These are phyloP conservation scores for Aureobasidium leucospermi DNA, from an alignment of 2,329 filamentous ascomycete genomes.

Conservation along the genomic window DNA sequence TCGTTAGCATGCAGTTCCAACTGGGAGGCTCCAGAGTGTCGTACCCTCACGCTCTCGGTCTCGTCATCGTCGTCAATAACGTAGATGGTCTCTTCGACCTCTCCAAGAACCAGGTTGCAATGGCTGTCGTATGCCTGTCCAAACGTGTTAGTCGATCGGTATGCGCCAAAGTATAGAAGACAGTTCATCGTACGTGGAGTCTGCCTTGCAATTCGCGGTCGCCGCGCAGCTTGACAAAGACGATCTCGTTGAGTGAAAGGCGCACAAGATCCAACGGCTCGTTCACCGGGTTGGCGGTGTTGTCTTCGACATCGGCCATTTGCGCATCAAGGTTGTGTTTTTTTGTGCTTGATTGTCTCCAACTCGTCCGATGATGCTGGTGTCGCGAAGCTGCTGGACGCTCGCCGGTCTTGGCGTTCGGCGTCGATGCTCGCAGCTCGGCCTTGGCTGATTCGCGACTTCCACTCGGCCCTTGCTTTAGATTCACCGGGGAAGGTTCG, in stretches of 20 bases:
- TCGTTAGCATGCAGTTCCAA: slow-evolving; percentile 3
- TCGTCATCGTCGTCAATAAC: slow-evolving; percentile 81
- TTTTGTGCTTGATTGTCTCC: background rate
- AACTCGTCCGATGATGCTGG: background rate
- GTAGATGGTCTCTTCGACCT: slow-evolving; percentile 97
- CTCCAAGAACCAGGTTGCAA: slow-evolving; percentile 92
- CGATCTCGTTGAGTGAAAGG: slow-evolving; percentile 87
- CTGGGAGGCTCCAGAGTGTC: background rate
- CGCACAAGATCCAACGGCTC: slow-evolving; percentile 95
- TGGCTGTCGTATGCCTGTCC: slow-evolving; percentile 91
- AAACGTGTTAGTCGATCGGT: background rate
- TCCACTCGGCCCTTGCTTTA: background rate
- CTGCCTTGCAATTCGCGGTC: slow-evolving; percentile 93
- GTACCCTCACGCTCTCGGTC: slow-evolving; percentile 58
- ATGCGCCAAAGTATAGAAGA: background rate
- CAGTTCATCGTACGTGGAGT: slow-evolving; percentile 59
- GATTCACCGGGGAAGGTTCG: slow-evolving; percentile 6
- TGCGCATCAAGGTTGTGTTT: slow-evolving; percentile 9
- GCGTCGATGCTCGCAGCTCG: background rate
- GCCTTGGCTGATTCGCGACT: background rate
- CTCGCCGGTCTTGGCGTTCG: background rate
- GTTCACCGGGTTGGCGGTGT: slow-evolving; percentile 56
- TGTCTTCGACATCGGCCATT: slow-evolving; percentile 77
- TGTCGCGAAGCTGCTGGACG: background rate
- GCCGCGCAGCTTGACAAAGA: slow-evolving; percentile 93